Base-by-base conservation (phyloP, 1,139 yeast species). In the Geotrichum cucujoidarum region DNA sequence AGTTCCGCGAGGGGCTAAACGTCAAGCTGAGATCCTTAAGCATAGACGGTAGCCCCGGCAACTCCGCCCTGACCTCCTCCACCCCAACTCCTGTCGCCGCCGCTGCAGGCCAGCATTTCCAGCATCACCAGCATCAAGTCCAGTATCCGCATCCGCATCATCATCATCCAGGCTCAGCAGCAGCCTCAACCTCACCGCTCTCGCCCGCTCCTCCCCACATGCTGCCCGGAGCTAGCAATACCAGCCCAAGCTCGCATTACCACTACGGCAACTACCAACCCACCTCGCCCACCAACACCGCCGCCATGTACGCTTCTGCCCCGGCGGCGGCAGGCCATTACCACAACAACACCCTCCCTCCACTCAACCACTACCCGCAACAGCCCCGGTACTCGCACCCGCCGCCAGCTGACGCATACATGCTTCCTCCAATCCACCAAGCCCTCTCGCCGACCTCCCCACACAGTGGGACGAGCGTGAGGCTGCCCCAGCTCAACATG, bases 1-100 rank as follows among this genome's bases (percentile, higher is more conserved):
- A 50, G 41, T 50, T 50, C 22, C 27, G 53, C 14, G 53, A 50
- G 13, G 53, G 50, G 2, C 45, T 47, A n/a, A 41, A 46, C 29
- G 33, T 30, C 14, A 45, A 39, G 14, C 34, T 35, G 8, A 14
- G 40, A 16, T 21, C 43, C 8, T n/a, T n/a, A n/a, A n/a, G n/a
- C n/a, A n/a, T n/a, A n/a, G n/a, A n/a, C n/a, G n/a, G n/a, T n/a
- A n/a, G n/a, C n/a, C 24, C 36, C 4, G 33, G 33, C 17, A 13
- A n/a, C 3, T n/a, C 11, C 8, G 27, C 8, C 27, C 8, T 6
- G 27, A 10, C 6, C 10, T 6, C 8, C 27, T 6, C 8, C 27
- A 24, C 10, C 6, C 10, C 27, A 24, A 24, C 27, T 10, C 27
- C 27, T 6, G 10, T 10, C 21, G 13, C 37, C 5, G 37, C 37